A percentile compares a stretch with the other conserved stretches of the same genome.
phyloP scores from a whole-genome alignment of 75 land plant genomes.

The Adiantum capillusveneris region DNA sequence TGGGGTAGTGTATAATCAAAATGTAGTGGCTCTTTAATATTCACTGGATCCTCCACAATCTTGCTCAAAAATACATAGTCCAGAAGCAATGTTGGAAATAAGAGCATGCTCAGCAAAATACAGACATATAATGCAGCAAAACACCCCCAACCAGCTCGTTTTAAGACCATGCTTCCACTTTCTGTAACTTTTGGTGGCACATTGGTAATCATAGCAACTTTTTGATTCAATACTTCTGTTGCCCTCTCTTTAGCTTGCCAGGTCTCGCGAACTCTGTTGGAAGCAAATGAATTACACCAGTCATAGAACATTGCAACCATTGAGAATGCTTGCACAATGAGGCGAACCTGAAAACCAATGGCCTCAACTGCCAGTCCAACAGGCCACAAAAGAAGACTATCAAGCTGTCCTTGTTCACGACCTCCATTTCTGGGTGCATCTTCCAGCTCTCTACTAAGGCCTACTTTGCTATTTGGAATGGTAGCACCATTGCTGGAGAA shows the following conservation, averaged over 20 bases:
- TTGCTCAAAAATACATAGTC: slow-evolving; percentile 39
- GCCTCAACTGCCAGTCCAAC: slow-evolving; percentile 20
- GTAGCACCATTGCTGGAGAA: no score
- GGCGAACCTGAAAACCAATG: slow-evolving; percentile 24
- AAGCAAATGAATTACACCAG: slow-evolving; percentile 19
- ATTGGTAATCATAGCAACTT: slow-evolving; percentile 12
- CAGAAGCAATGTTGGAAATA: slow-evolving; percentile 33
- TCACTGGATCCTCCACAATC: slow-evolving; percentile 65
- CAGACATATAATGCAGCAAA: slow-evolving; percentile 42
- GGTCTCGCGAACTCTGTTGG: slow-evolving; percentile 28
- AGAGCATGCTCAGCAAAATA: slow-evolving; percentile 28
- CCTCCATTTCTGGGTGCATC: not conserved
- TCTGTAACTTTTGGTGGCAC: slow-evolving; percentile 22
- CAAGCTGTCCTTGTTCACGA: not conserved
- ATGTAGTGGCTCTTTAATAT: slow-evolving; percentile 31
- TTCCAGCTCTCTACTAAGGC: not conserved
- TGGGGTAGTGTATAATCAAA: slow-evolving; percentile 63
- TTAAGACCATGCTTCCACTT: slow-evolving; percentile 17
- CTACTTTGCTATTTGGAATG: no score
- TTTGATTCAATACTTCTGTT: slow-evolving; percentile 12
- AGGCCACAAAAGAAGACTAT: slow-evolving; percentile 24
- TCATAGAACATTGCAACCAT: slow-evolving; percentile 15
- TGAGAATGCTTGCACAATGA: slow-evolving; percentile 20
- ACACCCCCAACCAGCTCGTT: slow-evolving; percentile 37
- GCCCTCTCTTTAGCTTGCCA: slow-evolving; percentile 23